Base-by-base conservation (phyloP, 768 basidiomycete genomes). In the Boletus reticuloceps region DNA sequence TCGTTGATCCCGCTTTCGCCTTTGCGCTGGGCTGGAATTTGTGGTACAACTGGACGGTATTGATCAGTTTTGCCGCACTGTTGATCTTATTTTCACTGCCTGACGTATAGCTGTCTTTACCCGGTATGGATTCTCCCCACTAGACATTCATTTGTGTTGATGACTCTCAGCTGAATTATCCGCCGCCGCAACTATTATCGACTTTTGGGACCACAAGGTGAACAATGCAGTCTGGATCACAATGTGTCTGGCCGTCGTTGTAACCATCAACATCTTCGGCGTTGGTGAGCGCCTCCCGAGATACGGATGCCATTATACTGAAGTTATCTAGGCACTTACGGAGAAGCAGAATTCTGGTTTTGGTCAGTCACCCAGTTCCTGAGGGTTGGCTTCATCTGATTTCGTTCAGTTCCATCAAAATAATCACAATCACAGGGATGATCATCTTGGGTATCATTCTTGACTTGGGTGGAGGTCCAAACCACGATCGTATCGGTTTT, bases 381-480 rank as follows among this genome's bases (percentile, higher is more conserved):
- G 19, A 13, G 14, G 17, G 16, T 19, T 10, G 14, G 12, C 8
- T 39, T 19, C n/a, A 8, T 39, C 38, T 36, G 2, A 51, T 44
- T 37, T 9, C 58, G 44, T 65, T 65, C 63, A 73, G 74, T 13
- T 79, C 78, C 22, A 80, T 82, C 64, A 82, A 82, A 65, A 75
- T 83, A 11, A 55, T 81, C 47, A 75, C 76, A 5, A 74, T 79
- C 41, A 63, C 63, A 4, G 76, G 75, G 9, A 60, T 77, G 36
- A 70, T 76, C 27, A 71, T 82, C 20, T 63, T 75, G 8, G 78
- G 79, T 10, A 68, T 82, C 37, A 60, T 81, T n/a, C 52, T 66
- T 32, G 65, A 82, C 58, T 71, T 82, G 17, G 82, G 82, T 42
- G 84, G 83, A 38, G 81, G 77, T 0, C 80, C 82, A 2, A 73